Percentiles rank a stretch among this genome's conserved stretches.
phyloP scores from a whole-genome alignment of 2,329 filamentous ascomycete genomes.

The Fusarium torreyae region DNA sequence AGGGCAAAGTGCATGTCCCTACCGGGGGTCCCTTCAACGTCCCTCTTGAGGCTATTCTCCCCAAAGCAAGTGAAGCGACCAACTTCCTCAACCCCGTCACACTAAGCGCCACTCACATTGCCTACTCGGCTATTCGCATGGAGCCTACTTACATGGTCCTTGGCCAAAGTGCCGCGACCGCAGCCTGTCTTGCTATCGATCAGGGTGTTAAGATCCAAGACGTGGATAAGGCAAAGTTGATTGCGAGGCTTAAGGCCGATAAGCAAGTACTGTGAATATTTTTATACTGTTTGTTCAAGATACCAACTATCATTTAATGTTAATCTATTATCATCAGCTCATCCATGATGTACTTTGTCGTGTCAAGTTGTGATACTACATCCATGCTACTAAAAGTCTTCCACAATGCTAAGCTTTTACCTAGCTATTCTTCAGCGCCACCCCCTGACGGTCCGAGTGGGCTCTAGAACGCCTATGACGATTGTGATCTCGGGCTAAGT shows the following conservation, averaged over 20 bases:
- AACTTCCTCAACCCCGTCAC: conserved; percentile 41
- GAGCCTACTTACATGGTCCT: conserved; percentile 41
- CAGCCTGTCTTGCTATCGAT: conserved; percentile 38
- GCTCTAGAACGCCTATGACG: conserved; percentile 7
- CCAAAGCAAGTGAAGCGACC: conserved; percentile 19
- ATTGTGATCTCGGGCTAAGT: no score
- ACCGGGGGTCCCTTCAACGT: conserved; percentile 33
- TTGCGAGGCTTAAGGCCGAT: conserved; percentile 30
- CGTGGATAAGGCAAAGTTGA: conserved; percentile 25
- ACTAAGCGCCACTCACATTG: conserved; percentile 36
- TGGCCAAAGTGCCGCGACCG: conserved; percentile 38
- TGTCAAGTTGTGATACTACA: background rate
- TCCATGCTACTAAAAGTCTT: background rate
- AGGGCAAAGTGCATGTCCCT: conserved; percentile 38
- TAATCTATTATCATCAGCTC: background rate
- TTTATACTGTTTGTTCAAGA: conserved; percentile 19
- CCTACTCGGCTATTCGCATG: conserved; percentile 37
- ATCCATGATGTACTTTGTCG: background rate
- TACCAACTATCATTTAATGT: conserved; percentile 14
- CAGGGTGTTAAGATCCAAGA: conserved; percentile 36
- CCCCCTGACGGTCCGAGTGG: background rate
- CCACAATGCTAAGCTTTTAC: background rate
- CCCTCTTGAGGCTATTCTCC: conserved; percentile 25
- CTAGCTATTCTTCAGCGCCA: background rate
- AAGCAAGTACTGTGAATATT: conserved; percentile 31